A percentile compares a stretch with the other conserved stretches of the same genome.
Conservation (phyloP, 495 filamentous ascomycete species). For the Talaromyces thailandensis region DNA sequence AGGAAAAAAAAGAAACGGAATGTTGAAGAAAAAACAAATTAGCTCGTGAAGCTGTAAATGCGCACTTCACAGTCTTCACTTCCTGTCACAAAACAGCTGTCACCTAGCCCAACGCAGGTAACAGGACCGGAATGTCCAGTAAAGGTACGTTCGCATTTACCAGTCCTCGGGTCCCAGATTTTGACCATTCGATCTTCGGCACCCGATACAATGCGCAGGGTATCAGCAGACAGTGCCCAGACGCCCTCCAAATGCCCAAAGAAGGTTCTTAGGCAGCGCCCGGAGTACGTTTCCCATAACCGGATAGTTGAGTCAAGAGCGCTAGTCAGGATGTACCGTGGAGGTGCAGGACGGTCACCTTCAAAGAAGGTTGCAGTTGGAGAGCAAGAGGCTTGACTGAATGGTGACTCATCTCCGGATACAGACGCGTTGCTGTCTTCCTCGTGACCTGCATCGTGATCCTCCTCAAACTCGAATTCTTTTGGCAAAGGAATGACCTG, state of each 20-base stretch:
- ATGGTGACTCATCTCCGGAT: constrained; percentile 25
- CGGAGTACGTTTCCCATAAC: constrained; percentile 82
- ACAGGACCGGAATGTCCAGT: constrained; percentile 83
- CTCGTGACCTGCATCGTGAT: constrained; percentile 45
- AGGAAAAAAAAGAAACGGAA: background rate
- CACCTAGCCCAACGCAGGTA: constrained; percentile 85
- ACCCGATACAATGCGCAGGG: constrained; percentile 77
- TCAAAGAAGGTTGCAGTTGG: constrained; percentile 51
- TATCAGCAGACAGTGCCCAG: constrained; percentile 90
- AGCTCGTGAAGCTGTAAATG: constrained; percentile 71
- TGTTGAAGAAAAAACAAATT: constrained; percentile 3
- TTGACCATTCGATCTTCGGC: constrained; percentile 93
- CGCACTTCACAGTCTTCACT: constrained; percentile 88
- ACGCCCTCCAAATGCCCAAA: constrained; percentile 96
- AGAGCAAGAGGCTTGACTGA: constrained; percentile 33
- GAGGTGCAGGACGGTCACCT: constrained; percentile 57
- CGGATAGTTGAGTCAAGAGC: constrained; percentile 86
- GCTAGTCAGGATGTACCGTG: constrained; percentile 85
- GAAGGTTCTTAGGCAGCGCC: constrained; percentile 76
- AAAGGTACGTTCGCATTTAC: constrained; percentile 85
- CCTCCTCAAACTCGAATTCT: constrained; percentile 81
- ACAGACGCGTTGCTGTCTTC: constrained; percentile 40
- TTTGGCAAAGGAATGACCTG: constrained; percentile 73
- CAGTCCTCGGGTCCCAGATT: constrained; percentile 88
- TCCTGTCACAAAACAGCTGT: constrained; percentile 77